Evolutionary conservation across 805 yeast species (phyloP).

Genomic region (Teunomyces gatunensis): DNA sequence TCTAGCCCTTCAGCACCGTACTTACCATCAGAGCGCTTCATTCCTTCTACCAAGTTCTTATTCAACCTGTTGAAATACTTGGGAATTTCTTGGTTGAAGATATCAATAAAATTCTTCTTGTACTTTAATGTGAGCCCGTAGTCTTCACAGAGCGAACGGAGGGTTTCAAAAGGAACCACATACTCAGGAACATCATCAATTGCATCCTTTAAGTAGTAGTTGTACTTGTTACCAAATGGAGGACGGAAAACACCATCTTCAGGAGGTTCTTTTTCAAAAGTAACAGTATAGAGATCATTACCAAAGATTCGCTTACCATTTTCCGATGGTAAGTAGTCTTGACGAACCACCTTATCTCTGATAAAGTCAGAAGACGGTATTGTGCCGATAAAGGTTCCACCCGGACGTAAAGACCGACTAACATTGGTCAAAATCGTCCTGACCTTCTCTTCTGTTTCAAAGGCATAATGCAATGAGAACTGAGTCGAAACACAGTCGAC

Average conservation of each 20-base stretch:
- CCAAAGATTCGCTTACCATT: slow-evolving; percentile 64
- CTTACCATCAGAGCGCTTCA: slow-evolving; percentile 73
- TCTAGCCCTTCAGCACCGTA: slow-evolving; percentile 89
- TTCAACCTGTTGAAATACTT: slow-evolving; percentile 55
- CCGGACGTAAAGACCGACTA: slow-evolving; percentile 67
- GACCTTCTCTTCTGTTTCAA: slow-evolving; percentile 79
- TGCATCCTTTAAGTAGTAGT: slow-evolving; percentile 84
- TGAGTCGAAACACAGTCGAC: slow-evolving; percentile 89
- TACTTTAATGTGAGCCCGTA: slow-evolving; percentile 70
- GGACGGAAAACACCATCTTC: slow-evolving; percentile 66
- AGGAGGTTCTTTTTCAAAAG: slow-evolving; percentile 79
- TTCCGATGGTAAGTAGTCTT: slow-evolving; percentile 36
- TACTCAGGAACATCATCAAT: slow-evolving; percentile 96
- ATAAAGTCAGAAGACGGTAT: slow-evolving; percentile 90
- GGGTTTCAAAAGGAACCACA: slow-evolving; percentile 89
- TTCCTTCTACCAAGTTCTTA: slow-evolving; percentile 62
- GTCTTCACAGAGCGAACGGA: slow-evolving; percentile 80
- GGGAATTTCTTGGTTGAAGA: slow-evolving; percentile 79
- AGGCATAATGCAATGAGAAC: slow-evolving; percentile 93
- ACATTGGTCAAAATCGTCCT: slow-evolving; percentile 72
- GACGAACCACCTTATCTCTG: slow-evolving; percentile 55
- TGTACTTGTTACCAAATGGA: slow-evolving; percentile 82
- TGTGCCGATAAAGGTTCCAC: slow-evolving; percentile 91
- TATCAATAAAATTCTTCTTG: slow-evolving; percentile 74
- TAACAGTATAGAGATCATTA: slow-evolving; percentile 75